These are phyloP conservation scores for Cenchrus americanus DNA, from an alignment of 176 grass and related monocot species.

Conservation along the genomic window DNA sequence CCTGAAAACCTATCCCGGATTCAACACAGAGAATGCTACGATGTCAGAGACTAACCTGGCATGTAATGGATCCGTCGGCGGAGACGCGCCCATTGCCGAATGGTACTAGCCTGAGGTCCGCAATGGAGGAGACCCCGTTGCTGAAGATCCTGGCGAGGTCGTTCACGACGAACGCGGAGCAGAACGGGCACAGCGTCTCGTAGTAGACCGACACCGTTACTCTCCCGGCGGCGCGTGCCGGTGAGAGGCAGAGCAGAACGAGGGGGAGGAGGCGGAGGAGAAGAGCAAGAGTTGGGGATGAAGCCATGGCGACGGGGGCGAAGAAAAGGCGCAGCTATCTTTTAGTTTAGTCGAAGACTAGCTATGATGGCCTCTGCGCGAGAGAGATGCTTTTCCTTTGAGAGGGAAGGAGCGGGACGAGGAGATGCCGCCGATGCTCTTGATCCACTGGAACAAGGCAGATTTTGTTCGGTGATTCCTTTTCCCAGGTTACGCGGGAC, in stretches of 20 bases:
- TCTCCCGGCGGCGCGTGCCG: conserved; percentile 39
- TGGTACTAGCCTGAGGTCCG: conserved; percentile 68
- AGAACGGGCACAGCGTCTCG: conserved; percentile 80
- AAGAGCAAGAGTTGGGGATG: background rate
- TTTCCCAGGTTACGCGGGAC: conserved; percentile 32
- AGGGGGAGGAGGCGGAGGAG: conserved; percentile 34
- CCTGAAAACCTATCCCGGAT: background rate
- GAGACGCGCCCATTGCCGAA: conserved; percentile 67
- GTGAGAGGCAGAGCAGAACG: conserved; percentile 44
- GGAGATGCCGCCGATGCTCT: conserved; percentile 50
- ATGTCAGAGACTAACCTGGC: conserved; percentile 45
- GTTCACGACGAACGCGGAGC: conserved; percentile 68
- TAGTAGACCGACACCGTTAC: conserved; percentile 78
- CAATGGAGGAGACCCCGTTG: conserved; percentile 64
- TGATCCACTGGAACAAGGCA: background rate
- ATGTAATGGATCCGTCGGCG: conserved; percentile 53
- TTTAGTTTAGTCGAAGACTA: background rate
- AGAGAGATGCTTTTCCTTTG: conserved; percentile 48
- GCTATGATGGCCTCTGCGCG: background rate
- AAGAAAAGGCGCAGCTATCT: conserved; percentile 20
- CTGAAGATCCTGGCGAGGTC: conserved; percentile 63
- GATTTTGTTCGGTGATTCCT: conserved; percentile 31
- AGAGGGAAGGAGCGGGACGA: background rate
- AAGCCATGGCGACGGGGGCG: conserved; percentile 50
- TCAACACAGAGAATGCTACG: background rate